Evolutionary conservation across 2,329 filamentous ascomycete genomes (phyloP), one percentile per base, ranked within the genome.

Genomic region (Chaetomium globosum): DNA sequence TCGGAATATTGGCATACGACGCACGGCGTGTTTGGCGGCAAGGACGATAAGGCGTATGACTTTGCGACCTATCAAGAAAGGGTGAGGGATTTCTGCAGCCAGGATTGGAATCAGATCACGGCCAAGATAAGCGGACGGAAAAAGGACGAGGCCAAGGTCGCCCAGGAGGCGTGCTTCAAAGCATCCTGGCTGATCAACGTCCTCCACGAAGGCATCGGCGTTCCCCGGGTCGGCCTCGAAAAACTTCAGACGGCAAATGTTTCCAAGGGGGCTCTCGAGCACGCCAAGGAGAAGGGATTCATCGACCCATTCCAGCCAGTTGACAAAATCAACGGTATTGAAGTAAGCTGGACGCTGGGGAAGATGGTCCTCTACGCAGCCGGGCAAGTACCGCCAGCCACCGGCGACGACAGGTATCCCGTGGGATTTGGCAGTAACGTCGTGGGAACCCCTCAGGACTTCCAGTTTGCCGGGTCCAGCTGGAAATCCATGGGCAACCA

Each of bases 1-100:
- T 98, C 94, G 0, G 95, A 99, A 75, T 99, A 96, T 78, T 99
- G 95, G 94, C 95, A 99, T 76, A 96, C 94, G 0, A 99, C 95
- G 0, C 95, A 99, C 72, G 93, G 95, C 62, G 89, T 98, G 1
- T 98, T 99, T 72, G 87, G 87, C 4, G 87, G 91, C 69, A 84
- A 86, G 67, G 89, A 91, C 70, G 91, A 93, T 71, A 89, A 91
- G 70, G 87, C 91, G 0, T 99, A 98, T 76, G 93, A 98, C 73
- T 91, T 97, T 71, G 86, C 89, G 67, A 93, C 90, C 0, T 99
- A 98, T 72, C 93, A 98, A 74, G 83, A 89, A 68, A 87, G 89
- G 43, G 95, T 98, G 4, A 84, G 88, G 67, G 86, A 91, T 7
- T 98, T 96, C 73, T 99, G 95, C 76, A 89, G 85, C 53, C 87